Evolutionary conservation across 2,329 filamentous ascomycete genomes (phyloP).

Genomic region (Septoria linicola): DNA sequence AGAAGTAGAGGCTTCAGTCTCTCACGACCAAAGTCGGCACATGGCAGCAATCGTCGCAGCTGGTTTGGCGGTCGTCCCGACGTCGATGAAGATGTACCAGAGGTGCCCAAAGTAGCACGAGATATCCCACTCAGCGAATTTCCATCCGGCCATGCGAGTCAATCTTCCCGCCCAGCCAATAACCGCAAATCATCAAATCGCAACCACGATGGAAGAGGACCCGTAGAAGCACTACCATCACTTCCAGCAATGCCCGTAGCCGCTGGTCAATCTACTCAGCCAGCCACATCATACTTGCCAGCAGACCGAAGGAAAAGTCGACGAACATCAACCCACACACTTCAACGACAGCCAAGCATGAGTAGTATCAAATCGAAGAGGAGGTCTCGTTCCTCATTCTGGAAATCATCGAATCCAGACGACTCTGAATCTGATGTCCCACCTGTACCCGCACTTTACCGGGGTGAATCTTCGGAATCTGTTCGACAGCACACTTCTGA

Average conservation of each 20-base stretch:
- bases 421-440: conserved; percentile 26
- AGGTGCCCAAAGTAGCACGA: conserved; percentile 23
- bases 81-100: conserved; percentile 24
- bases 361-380: conserved; percentile 20
- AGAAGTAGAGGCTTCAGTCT: conserved; percentile 16
- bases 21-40: conserved; percentile 16
- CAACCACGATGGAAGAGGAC: not conserved
- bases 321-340: conserved; percentile 16
- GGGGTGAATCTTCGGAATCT: conserved; percentile 19
- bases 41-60: conserved; percentile 26
- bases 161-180: not conserved
- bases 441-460: conserved; percentile 24
- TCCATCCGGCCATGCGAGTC: not conserved
- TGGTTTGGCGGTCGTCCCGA: conserved; percentile 30
- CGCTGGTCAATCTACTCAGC: conserved; percentile 7
- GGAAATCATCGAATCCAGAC: conserved; percentile 28
- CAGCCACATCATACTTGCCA: conserved; percentile 20
- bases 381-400: conserved; percentile 22
- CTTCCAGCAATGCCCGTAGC: conserved; percentile 21
- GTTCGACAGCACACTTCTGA: conserved; percentile 14
- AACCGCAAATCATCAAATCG: not conserved
- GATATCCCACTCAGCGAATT: conserved; percentile 2
- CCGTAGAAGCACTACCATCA: conserved; percentile 19
- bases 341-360: conserved; percentile 11
- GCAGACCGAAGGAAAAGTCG: conserved; percentile 20